Evolutionary conservation across 768 basidiomycete genomes (phyloP).

Genomic region (Collybiopsis confluens): DNA sequence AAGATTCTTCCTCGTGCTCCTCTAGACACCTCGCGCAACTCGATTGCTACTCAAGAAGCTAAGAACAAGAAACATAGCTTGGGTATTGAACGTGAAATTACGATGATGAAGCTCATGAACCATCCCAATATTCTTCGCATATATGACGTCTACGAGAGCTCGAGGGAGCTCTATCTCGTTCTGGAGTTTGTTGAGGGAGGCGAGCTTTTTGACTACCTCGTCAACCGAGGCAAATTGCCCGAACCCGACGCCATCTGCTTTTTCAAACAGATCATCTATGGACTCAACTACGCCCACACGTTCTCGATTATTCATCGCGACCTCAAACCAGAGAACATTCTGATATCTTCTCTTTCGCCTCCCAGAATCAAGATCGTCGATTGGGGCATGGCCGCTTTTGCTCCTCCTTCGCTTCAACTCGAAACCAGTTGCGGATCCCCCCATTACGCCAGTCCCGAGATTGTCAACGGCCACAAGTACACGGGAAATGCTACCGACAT

Average conservation of each 20-base stretch:
- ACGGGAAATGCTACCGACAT: conserved; percentile 89
- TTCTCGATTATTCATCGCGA: conserved; percentile 98
- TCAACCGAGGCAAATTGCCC: conserved; percentile 79
- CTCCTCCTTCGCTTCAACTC: conserved; percentile 76
- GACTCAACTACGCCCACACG: conserved; percentile 93
- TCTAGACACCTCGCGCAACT: conserved; percentile 66
- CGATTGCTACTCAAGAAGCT: conserved; percentile 59
- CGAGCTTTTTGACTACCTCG: conserved; percentile 94
- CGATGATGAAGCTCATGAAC: conserved; percentile 99
- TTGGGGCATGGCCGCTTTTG: conserved; percentile 98
- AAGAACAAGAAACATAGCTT: conserved; percentile 80
- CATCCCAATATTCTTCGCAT: conserved; percentile 96
- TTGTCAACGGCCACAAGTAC: conserved; percentile 88
- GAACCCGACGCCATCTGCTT: conserved; percentile 81
- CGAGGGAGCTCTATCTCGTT: conserved; percentile 86
- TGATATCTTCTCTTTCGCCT: conserved; percentile 78
- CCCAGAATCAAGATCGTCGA: conserved; percentile 94
- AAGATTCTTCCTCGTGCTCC: conserved; percentile 90
- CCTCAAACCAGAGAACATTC: conserved; percentile 95
- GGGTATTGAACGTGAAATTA: conserved; percentile 91
- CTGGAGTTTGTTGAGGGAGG: conserved; percentile 96
- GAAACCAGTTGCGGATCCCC: conserved; percentile 96
- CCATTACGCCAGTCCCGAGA: conserved; percentile 96
- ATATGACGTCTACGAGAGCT: conserved; percentile 93
- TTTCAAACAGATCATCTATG: conserved; percentile 95